phyloP scores from a whole-genome alignment of 345 rosid genomes.

The Heritiera fomes region DNA sequence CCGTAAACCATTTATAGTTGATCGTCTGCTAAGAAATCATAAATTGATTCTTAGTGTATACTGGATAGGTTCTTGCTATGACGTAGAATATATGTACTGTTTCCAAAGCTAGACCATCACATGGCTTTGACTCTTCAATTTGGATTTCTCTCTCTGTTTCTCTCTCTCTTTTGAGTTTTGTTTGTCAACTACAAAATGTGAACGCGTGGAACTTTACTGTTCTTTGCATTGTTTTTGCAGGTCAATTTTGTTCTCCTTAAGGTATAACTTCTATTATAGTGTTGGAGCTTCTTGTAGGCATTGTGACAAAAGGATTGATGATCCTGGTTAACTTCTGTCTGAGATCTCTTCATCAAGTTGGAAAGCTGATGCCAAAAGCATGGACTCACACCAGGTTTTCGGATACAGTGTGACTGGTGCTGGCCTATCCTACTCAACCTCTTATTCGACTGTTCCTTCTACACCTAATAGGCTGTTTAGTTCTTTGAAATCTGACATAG shows the following conservation, averaged over 20 bases:
- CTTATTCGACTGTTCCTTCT: slow-evolving; percentile 39
- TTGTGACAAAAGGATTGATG: background rate
- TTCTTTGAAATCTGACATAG: slow-evolving; percentile 35
- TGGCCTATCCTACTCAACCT: slow-evolving; percentile 39
- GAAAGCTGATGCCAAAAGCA: slow-evolving; percentile 35
- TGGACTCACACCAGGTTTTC: slow-evolving; percentile 50
- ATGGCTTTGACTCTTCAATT: background rate
- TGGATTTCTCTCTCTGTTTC: background rate
- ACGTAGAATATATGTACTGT: background rate
- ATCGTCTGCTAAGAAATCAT: background rate
- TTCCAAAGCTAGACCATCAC: background rate
- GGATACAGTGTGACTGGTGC: slow-evolving; percentile 40
- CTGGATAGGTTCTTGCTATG: background rate
- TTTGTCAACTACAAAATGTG: background rate
- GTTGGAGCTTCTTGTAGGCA: slow-evolving; percentile 5
- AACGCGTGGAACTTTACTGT: slow-evolving; percentile 8
- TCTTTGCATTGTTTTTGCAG: slow-evolving; percentile 25
- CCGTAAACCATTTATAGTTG: background rate
- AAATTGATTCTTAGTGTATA: background rate
- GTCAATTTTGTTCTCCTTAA: slow-evolving; percentile 24
- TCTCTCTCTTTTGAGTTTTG: slow-evolving; percentile 14
- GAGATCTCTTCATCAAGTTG: slow-evolving; percentile 4
- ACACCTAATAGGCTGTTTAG: slow-evolving; percentile 33
- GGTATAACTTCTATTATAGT: background rate
- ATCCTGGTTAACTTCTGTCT: background rate